phyloP scores from a whole-genome alignment of 23 red algal species.

The Agarophyton chilense region DNA sequence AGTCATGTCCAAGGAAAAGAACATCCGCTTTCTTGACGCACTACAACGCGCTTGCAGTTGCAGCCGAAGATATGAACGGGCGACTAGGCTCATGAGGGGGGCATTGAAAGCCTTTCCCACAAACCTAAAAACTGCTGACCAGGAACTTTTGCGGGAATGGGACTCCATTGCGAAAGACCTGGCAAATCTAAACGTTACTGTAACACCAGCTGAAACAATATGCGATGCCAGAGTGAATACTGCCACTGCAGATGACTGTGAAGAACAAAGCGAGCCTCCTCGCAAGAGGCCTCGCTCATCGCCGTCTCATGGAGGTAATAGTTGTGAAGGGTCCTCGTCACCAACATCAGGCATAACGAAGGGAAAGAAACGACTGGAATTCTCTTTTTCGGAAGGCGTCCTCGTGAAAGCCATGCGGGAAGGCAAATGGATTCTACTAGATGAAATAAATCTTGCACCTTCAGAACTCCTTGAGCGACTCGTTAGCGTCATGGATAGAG shows the following conservation, averaged over 20 bases:
- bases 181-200: background rate
- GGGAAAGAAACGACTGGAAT: slow-evolving; percentile 36
- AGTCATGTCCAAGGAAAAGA: slow-evolving; percentile 47
- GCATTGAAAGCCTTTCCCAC: slow-evolving; percentile 45
- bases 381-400: slow-evolving; percentile 79
- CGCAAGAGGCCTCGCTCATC: slow-evolving; percentile 26
- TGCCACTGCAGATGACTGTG: background rate
- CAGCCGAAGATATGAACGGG: slow-evolving; percentile 25
- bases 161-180: slow-evolving; percentile 37
- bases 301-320: background rate
- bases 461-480: slow-evolving; percentile 89
- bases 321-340: background rate
- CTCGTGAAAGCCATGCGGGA: slow-evolving; percentile 85
- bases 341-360: background rate
- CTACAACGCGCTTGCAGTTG: slow-evolving; percentile 43
- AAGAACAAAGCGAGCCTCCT: slow-evolving; percentile 1
- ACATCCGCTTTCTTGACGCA: slow-evolving; percentile 70
- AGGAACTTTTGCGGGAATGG: slow-evolving; percentile 6
- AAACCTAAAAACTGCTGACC: background rate
- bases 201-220: background rate
- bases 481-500: slow-evolving; percentile 78
- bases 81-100: slow-evolving; percentile 54
- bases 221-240: background rate
- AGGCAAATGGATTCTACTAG: slow-evolving; percentile 90
- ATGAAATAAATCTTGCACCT: slow-evolving; percentile 98